Evolutionary conservation across 2,329 filamentous ascomycete species (phyloP).

Genomic region (Raffaelea deltoideospora): DNA sequence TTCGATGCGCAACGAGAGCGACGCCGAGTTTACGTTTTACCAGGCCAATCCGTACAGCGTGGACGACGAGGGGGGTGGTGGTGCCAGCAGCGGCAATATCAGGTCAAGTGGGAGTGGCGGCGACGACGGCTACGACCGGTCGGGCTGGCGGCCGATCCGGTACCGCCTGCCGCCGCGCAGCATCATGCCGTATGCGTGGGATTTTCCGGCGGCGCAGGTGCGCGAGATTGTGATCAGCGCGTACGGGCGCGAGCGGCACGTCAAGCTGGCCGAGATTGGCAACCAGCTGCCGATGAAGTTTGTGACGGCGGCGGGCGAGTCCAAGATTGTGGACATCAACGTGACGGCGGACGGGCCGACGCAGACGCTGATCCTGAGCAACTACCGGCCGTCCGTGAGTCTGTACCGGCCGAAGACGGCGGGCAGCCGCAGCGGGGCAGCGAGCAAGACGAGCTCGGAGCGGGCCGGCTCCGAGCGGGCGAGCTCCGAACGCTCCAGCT

Average conservation of each 20-base stretch:
- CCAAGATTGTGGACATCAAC: slow-evolving; percentile 92
- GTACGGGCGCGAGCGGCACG: slow-evolving; percentile 69
- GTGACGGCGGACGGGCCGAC: slow-evolving; percentile 91
- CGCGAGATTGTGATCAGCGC: slow-evolving; percentile 79
- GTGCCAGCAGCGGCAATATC: too few species aligned
- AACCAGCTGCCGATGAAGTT: slow-evolving; percentile 93
- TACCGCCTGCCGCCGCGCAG: slow-evolving; percentile 86
- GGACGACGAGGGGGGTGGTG: slow-evolving; percentile 84
- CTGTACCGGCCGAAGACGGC: slow-evolving; percentile 51
- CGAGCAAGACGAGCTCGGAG: not conserved
- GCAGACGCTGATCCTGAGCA: slow-evolving; percentile 84
- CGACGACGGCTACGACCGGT: slow-evolving; percentile 63
- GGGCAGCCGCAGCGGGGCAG: slow-evolving; percentile 22
- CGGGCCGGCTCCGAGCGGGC: too few species aligned
- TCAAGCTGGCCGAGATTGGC: slow-evolving; percentile 92
- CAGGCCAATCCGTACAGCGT: slow-evolving; percentile 83
- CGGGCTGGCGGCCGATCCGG: slow-evolving; percentile 80
- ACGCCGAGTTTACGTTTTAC: slow-evolving; percentile 91
- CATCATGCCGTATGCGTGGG: slow-evolving; percentile 99
- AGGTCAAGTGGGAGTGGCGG: too few species aligned
- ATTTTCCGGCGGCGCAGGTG: slow-evolving; percentile 93
- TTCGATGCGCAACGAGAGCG: slow-evolving; percentile 96
- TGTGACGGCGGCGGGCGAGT: slow-evolving; percentile 46
- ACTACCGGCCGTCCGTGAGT: slow-evolving; percentile 85
- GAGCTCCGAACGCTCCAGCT: too few species aligned